Evolutionary conservation across 2,329 filamentous ascomycete species (phyloP), one percentile per base, ranked within the genome.

Genomic region (Lithohypha guttulata): DNA sequence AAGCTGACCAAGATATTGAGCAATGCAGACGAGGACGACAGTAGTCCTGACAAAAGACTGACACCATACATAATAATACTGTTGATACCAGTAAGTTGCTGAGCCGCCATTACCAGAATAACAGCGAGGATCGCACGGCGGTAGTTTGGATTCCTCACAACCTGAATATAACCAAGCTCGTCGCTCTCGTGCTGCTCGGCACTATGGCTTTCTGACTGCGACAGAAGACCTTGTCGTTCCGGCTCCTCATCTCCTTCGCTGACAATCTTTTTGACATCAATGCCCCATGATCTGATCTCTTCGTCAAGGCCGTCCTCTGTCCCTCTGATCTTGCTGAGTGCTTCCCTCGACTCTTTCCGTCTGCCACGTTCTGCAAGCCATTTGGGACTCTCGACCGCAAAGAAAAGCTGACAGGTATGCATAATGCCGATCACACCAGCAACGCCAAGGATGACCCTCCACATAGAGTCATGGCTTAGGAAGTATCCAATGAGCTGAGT

Each of bases 41-140:
- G 73, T 2, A 96, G 72, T 46, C 78, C 77, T 21, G 81, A 77
- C 10, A 98, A 73, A 1, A 98, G 76, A 1, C 84, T 86, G 4
- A 96, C 91, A 2, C 87, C 93, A 61, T 98, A 98, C 23, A 98
- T 95, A 61, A 96, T 81, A 55, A 96, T 89, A 42, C 81, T 89
- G 71, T 98, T 96, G 64, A 96, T 89, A 32, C 85, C 89, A 42
- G 83, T 89, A 25, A 95, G 69, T 59, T 96, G 89, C 57, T 96
- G 89, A 0, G 83, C 79, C 42, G 87, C 71, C 86, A 95, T 95
- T 50, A 93, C 79, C 1, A 84, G 85, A 10, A 93, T 72, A 3
- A 93, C 84, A 3, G 87, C 85, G 43, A 91, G 70, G 39, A 93
- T 79, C 37, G 81, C 81, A 0, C 77, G 79, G 2, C 79, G 73